phyloP scores from a whole-genome alignment of 1,284 basidiomycete species.

The Wallemia ichthyophaga region DNA sequence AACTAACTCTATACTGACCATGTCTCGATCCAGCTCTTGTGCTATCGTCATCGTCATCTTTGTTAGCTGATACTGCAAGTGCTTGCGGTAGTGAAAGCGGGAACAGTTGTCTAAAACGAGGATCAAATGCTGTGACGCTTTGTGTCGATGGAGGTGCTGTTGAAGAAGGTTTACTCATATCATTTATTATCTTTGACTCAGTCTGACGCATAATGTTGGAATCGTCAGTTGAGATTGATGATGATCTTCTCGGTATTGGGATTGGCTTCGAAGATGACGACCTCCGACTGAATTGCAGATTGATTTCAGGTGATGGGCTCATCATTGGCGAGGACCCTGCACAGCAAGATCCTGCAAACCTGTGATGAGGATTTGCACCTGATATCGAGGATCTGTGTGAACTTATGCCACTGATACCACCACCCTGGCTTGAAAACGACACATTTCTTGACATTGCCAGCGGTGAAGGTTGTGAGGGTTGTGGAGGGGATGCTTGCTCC shows the following conservation, averaged over 20 bases:
- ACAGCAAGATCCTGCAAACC: background rate
- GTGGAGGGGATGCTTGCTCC: conserved; percentile 30
- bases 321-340: background rate
- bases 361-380: background rate
- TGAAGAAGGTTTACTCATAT: background rate
- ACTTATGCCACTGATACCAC: background rate
- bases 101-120: conserved; percentile 17
- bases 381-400: background rate
- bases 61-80: conserved; percentile 2
- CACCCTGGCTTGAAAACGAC: background rate
- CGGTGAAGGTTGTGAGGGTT: conserved; percentile 17
- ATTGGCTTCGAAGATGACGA: conserved; percentile 11
- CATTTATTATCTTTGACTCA: background rate
- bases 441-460: background rate
- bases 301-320: background rate
- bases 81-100: conserved; percentile 16
- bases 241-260: conserved; percentile 4
- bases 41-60: background rate
- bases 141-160: conserved; percentile 9
- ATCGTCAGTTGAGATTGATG: conserved; percentile 4
- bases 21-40: background rate
- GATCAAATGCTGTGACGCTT: conserved; percentile 10
- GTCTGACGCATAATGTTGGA: background rate
- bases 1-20: background rate
- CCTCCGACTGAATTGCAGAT: conserved; percentile 8